phyloP scores from a whole-genome alignment of 805 yeast species.

The Tetrapisispora pingtungensis region DNA sequence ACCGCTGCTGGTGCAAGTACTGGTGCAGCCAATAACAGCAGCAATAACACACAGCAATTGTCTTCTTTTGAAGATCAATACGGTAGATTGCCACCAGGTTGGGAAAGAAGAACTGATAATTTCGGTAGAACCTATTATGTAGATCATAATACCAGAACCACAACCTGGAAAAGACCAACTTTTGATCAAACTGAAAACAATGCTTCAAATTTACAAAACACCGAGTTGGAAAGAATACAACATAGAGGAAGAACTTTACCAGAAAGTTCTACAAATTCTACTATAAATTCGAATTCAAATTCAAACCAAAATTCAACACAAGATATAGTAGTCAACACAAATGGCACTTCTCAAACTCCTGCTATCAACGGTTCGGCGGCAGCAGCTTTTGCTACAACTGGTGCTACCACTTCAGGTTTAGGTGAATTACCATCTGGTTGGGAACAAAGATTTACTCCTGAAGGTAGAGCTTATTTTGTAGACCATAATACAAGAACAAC shows the following conservation, averaged over 20 bases:
- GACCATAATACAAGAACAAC: conserved; percentile 99
- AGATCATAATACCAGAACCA: conserved; percentile 93
- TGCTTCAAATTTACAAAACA: conserved; percentile 50
- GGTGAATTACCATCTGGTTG: conserved; percentile 98
- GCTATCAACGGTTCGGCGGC: conserved; percentile 45
- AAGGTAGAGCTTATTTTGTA: conserved; percentile 95
- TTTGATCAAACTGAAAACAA: conserved; percentile 58
- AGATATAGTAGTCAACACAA: conserved; percentile 33
- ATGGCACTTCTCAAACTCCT: conserved; percentile 37
- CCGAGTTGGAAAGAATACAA: conserved; percentile 84
- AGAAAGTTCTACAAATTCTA: conserved; percentile 31
- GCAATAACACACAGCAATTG: conserved; percentile 45
- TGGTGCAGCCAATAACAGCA: conserved; percentile 6
- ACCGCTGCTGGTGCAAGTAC: conserved; percentile 9
- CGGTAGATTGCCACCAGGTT: conserved; percentile 95
- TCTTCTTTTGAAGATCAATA: conserved; percentile 95
- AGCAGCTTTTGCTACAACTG: conserved; percentile 54
- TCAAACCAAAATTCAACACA: background rate
- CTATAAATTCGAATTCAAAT: conserved; percentile 16
- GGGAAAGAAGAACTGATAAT: conserved; percentile 98
- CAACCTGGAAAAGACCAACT: conserved; percentile 98
- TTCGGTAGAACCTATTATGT: conserved; percentile 96
- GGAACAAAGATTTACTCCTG: conserved; percentile 98
- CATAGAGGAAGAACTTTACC: conserved; percentile 88
- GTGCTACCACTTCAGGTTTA: conserved; percentile 88